phyloP scores from a whole-genome alignment of 148 eudicot species.

The Rhododendron kiyosumense region DNA sequence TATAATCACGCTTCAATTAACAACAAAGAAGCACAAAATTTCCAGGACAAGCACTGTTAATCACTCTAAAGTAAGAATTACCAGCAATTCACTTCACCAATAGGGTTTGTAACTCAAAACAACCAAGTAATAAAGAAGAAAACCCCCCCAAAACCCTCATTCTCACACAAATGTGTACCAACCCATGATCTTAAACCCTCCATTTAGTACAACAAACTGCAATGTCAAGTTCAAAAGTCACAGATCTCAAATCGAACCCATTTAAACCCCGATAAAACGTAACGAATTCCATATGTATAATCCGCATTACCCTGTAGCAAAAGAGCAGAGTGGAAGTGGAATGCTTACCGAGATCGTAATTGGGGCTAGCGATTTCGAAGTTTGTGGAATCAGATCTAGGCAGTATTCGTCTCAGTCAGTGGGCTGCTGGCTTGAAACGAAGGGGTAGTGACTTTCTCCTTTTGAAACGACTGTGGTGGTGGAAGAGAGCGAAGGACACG shows the following conservation, averaged over 20 bases:
- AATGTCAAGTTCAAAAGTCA: slow-evolving; percentile 11
- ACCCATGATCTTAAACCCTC: background rate
- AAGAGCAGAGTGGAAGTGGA: background rate
- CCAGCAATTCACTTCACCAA: slow-evolving; percentile 1
- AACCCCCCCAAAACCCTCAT: background rate
- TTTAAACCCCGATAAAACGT: background rate
- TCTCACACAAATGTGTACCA: slow-evolving; percentile 8
- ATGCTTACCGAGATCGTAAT: slow-evolving; percentile 22
- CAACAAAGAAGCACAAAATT: background rate
- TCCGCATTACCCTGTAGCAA: no score
- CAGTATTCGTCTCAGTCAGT: background rate
- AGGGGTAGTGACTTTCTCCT: background rate
- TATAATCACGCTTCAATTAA: background rate
- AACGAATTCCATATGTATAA: background rate
- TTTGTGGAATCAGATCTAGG: slow-evolving; percentile 12
- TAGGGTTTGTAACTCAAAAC: background rate
- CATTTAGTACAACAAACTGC: background rate
- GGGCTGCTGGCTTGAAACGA: background rate
- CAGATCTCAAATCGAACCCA: slow-evolving; percentile 21
- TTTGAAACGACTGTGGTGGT: background rate
- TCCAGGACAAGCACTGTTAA: background rate
- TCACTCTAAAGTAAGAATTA: background rate
- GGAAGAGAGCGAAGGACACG: background rate
- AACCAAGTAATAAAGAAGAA: background rate
- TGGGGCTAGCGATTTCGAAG: background rate